These are phyloP conservation scores for Trichoderma atroviride DNA, from an alignment of 2,329 filamentous ascomycete species.

Conservation along the genomic window DNA sequence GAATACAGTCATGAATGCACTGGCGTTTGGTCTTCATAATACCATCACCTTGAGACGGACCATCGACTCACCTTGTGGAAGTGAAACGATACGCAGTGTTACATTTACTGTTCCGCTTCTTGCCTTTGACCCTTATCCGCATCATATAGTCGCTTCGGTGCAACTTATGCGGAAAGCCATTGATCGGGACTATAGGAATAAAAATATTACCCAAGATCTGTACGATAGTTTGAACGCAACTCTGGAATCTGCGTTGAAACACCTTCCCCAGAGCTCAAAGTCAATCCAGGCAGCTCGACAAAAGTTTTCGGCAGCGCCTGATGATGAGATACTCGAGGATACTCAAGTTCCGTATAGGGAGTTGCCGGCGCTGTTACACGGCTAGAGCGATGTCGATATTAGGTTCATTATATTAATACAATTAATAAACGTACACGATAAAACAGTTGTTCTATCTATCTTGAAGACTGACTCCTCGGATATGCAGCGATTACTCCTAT, in stretches of 20 bases:
- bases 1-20: conserved; percentile 6
- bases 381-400: neutral
- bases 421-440: neutral
- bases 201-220: neutral
- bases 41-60: neutral
- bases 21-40: conserved; percentile 6
- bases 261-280: conserved; percentile 5
- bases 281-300: conserved; percentile 4
- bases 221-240: conserved; percentile 2
- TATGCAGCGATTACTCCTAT: neutral
- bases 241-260: neutral
- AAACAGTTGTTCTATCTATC: neutral
- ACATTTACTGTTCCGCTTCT: neutral
- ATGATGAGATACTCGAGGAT: neutral
- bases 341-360: neutral
- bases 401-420: neutral
- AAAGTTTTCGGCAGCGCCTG: neutral
- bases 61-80: neutral
- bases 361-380: neutral
- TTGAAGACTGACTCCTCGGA: neutral
- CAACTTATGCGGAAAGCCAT: conserved; percentile 13
- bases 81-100: neutral
- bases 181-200: neutral
- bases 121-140: conserved; percentile 3
- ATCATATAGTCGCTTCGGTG: neutral